A percentile compares a stretch with the other conserved stretches of the same genome.
Conservation (phyloP, 1,139 yeast species). For the Hemisphaericaspora xylofermentans region DNA sequence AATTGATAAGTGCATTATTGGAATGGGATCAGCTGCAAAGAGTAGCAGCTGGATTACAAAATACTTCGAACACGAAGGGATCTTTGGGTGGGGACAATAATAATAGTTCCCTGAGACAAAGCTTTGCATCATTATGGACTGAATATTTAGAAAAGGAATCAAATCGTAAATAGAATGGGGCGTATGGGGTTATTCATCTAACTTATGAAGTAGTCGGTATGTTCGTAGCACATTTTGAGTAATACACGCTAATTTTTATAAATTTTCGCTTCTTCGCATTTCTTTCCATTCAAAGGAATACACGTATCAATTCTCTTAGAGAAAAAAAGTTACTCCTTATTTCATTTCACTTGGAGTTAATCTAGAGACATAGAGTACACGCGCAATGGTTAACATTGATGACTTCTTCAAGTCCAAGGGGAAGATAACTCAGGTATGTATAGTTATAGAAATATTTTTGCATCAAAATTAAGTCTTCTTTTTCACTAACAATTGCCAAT, state of each 20-base stretch:
- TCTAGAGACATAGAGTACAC: too few relatives aligned
- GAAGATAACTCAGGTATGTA: constrained; percentile 8
- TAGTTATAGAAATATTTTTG: too few relatives aligned
- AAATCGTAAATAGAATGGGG: constrained; percentile 21
- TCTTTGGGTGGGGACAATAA: constrained; percentile 11
- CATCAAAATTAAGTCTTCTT: too few relatives aligned
- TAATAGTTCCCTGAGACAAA: constrained; percentile 46
- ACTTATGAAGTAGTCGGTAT: neutral
- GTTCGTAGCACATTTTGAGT: neutral
- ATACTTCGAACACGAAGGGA: constrained; percentile 29
- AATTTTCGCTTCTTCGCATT: neutral
- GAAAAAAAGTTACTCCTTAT: too few relatives aligned
- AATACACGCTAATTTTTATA: neutral
- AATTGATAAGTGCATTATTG: constrained; percentile 75
- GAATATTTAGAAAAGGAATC: constrained; percentile 83
- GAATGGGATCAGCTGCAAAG: constrained; percentile 87
- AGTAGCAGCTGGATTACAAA: constrained; percentile 76
- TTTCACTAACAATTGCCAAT: constrained; percentile 6
- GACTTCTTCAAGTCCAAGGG: constrained; percentile 10
- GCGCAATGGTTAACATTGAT: constrained; percentile 11
- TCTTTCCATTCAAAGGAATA: neutral
- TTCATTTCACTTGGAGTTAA: too few relatives aligned
- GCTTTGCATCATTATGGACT: constrained; percentile 86
- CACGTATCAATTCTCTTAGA: neutral
- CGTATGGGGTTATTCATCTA: too few relatives aligned